A percentile compares a stretch with the other conserved stretches of the same genome.
phyloP scores from a whole-genome alignment of 1,284 basidiomycete species.

The Ustilago esculenta region DNA sequence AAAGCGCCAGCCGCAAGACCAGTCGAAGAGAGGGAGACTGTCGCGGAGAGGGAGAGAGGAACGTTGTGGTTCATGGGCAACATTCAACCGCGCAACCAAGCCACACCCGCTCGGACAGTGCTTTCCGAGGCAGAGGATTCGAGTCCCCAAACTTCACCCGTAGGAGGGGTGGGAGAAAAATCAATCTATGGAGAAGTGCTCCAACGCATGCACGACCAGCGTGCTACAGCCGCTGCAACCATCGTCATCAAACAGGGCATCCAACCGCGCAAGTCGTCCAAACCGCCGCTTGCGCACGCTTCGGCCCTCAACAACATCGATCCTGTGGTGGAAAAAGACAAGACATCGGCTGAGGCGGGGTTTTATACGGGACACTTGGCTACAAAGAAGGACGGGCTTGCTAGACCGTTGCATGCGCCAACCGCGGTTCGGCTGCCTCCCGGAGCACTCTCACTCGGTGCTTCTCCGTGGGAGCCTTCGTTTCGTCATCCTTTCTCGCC shows the following conservation, averaged over 20 bases:
- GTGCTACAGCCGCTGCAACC: too few species aligned
- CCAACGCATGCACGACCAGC: too few species aligned
- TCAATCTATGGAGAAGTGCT: constrained; percentile 11
- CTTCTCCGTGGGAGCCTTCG: constrained; percentile 16
- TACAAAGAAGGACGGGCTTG: not conserved
- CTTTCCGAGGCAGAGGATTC: too few species aligned
- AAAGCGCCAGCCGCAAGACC: constrained; percentile 9
- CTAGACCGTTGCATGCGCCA: constrained; percentile 1
- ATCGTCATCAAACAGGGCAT: not conserved
- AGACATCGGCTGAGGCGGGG: constrained; percentile 1
- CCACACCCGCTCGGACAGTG: too few species aligned
- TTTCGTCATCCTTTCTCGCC: constrained; percentile 30
- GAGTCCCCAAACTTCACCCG: too few species aligned
- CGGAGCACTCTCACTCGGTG: constrained; percentile 23
- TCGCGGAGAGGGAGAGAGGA: constrained; percentile 22
- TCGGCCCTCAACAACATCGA: not conserved
- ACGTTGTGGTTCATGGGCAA: constrained; percentile 46
- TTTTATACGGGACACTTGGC: constrained; percentile 3
- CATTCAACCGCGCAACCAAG: too few species aligned
- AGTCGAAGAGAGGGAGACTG: constrained; percentile 25
- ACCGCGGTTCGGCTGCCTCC: constrained; percentile 4
- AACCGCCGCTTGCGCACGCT: not conserved
- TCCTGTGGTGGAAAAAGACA: constrained; percentile 13
- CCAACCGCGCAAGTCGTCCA: constrained; percentile 17
- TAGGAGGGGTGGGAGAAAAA: not conserved